Conservation (phyloP, 371 early-diverging fungal genomes). For the Dinochytrium kinnereticum region DNA sequence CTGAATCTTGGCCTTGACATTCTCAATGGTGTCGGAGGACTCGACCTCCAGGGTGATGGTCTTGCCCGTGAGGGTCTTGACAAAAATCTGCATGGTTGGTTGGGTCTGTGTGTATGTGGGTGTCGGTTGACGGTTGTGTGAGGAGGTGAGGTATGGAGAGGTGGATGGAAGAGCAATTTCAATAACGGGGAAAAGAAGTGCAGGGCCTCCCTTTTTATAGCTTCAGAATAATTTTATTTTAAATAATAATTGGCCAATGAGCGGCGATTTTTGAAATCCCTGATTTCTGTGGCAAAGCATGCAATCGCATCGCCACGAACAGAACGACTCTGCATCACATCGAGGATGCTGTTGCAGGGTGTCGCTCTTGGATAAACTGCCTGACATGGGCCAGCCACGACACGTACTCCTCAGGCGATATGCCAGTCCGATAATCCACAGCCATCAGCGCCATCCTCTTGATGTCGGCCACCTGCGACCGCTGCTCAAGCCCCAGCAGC, state of each 20-base stretch:
- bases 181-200: not conserved
- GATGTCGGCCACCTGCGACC: too few relatives aligned
- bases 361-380: too few relatives aligned
- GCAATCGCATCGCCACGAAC: too few relatives aligned
- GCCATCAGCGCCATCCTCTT: too few relatives aligned
- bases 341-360: too few relatives aligned
- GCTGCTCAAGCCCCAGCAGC: too few relatives aligned
- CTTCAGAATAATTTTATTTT: not conserved
- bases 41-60: slow-evolving; percentile 95
- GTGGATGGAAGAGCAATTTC: not conserved
- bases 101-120: not conserved
- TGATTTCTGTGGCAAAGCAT: too few relatives aligned
- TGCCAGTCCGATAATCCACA: too few relatives aligned
- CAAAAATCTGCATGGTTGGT: slow-evolving; percentile 83
- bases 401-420: too few relatives aligned
- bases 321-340: too few relatives aligned
- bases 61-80: slow-evolving; percentile 89
- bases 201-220: not conserved
- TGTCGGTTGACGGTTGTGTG: not conserved
- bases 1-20: slow-evolving; percentile 97
- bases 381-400: too few relatives aligned
- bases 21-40: slow-evolving; percentile 92
- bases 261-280: too few relatives aligned
- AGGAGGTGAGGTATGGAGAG: not conserved
- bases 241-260: not conserved